These are phyloP conservation scores for Yarrowia sp. DNA, from an alignment of 805 yeast species.

Conservation along the genomic window DNA sequence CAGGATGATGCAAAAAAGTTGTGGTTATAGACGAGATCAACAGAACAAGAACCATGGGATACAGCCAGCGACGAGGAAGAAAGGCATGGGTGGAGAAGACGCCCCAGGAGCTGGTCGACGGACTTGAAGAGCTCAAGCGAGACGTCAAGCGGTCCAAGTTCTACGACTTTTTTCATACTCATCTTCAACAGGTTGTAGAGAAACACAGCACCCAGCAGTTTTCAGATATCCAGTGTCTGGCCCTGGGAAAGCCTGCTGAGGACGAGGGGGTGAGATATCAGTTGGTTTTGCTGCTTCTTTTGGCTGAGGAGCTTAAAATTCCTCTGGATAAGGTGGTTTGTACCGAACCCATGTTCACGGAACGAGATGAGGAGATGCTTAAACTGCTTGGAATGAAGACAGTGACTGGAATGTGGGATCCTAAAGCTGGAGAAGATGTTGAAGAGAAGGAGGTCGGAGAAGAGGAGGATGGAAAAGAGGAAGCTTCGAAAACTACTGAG, in stretches of 20 bases:
- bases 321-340: conserved; percentile 41
- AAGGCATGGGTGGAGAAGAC: conserved; percentile 29
- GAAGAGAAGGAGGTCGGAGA: not conserved
- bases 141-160: conserved; percentile 26
- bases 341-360: conserved; percentile 63
- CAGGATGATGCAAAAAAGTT: not conserved
- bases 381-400: conserved; percentile 33
- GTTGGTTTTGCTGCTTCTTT: conserved; percentile 52
- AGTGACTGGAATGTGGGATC: conserved; percentile 32
- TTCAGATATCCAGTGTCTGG: conserved; percentile 56
- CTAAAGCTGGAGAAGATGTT: not conserved
- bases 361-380: conserved; percentile 44
- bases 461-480: not conserved
- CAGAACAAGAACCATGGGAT: conserved; percentile 16
- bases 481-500: not conserved
- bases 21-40: not conserved
- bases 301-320: conserved; percentile 38
- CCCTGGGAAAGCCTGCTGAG: conserved; percentile 63
- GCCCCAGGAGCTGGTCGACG: conserved; percentile 27
- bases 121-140: conserved; percentile 17
- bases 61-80: conserved; percentile 17
- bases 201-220: conserved; percentile 15
- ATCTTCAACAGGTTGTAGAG: not conserved
- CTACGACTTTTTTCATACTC: conserved; percentile 10
- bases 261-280: conserved; percentile 64